These are phyloP conservation scores for Tricholoma hemisulphureum DNA, from an alignment of 768 basidiomycete species.

Conservation along the genomic window DNA sequence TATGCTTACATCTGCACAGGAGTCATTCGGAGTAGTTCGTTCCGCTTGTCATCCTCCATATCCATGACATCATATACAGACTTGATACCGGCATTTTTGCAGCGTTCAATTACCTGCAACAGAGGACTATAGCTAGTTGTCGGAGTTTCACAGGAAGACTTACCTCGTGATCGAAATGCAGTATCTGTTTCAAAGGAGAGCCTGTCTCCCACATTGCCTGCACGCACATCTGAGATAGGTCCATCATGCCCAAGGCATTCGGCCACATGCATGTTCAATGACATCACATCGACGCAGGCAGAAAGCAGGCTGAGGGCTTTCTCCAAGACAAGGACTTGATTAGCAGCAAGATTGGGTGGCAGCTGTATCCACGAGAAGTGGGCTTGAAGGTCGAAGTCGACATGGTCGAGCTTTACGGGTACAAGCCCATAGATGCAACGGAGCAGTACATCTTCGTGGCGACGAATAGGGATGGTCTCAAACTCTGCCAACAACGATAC, in stretches of 20 bases:
- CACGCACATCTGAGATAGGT: conserved; percentile 97
- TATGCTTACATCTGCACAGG: conserved; percentile 82
- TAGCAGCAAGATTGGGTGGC: conserved; percentile 90
- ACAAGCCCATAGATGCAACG: conserved; percentile 93
- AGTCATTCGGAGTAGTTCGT: conserved; percentile 79
- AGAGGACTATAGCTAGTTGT: no score
- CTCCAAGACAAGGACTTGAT: conserved; percentile 83
- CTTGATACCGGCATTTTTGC: conserved; percentile 77
- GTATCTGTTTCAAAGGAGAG: conserved; percentile 92
- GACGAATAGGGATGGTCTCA: conserved; percentile 90
- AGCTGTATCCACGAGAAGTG: conserved; percentile 93
- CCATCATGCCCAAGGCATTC: conserved; percentile 94
- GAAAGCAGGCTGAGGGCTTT: conserved; percentile 90
- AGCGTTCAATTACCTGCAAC: conserved; percentile 72
- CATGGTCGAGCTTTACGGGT: conserved; percentile 84
- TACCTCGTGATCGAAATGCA: conserved; percentile 92
- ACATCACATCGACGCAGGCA: conserved; percentile 98
- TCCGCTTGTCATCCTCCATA: conserved; percentile 91
- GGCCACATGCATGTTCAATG: conserved; percentile 84
- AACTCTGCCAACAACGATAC: conserved; percentile 97
- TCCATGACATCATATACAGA: conserved; percentile 99
- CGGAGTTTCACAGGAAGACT: conserved; percentile 12
- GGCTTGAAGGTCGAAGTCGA: conserved; percentile 91
- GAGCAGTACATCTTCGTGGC: conserved; percentile 84
- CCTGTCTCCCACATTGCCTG: conserved; percentile 98